Base-by-base conservation (phyloP, 371 early-diverging fungal species). In the Apophysomyces elegans region DNA sequence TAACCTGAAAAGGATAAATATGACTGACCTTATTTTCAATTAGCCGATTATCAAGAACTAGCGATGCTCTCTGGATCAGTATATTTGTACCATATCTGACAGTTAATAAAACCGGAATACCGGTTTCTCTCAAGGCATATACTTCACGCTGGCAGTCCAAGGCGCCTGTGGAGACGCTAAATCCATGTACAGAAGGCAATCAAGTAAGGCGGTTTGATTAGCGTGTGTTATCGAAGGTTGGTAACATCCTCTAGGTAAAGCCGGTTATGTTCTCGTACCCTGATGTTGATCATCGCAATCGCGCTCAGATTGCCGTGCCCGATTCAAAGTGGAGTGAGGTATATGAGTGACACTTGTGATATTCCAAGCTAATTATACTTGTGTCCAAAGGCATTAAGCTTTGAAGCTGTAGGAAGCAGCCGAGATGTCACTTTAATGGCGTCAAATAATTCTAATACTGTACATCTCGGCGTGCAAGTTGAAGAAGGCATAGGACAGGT, bases 181-280 rank as follows among this genome's bases (percentile, higher is more conserved):
- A 62, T 21, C 70, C 72, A 6, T 78, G 67, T 54, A 67, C 61
- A n/a, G 65, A 71, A 39, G 64, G 66, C 12, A 69, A 72, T 12
- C 57, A 32, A 26, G 73, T 71, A 67, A 39, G 32, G 32, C 14
- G 18, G 37, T 56, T 7, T 41, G 18, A 56, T 6, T 50, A 0
- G 18, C 45, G 9, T 13, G 4, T 1, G 8, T 41, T 41, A 41
- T 41, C 1, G 38, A 26, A 43, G 18, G 1, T 44, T 9, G 5
- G 45, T 44, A 26, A 54, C 9, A 21, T 7, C 14, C 12, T 16
- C 5, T 64, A 75, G 50, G 62, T 83, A 16, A 70, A 64, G 0
- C 93, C 95, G n/a, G 73, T 90, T 37, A 86, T 95, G 82, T 95
- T 92, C 63, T 92, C 94, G 2, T 95, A 91, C 69, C 85, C 89